Evolutionary conservation across 495 filamentous ascomycete species (phyloP), one percentile per base, ranked within the genome.

Genomic region (Aspergillus saccharolyticus): DNA sequence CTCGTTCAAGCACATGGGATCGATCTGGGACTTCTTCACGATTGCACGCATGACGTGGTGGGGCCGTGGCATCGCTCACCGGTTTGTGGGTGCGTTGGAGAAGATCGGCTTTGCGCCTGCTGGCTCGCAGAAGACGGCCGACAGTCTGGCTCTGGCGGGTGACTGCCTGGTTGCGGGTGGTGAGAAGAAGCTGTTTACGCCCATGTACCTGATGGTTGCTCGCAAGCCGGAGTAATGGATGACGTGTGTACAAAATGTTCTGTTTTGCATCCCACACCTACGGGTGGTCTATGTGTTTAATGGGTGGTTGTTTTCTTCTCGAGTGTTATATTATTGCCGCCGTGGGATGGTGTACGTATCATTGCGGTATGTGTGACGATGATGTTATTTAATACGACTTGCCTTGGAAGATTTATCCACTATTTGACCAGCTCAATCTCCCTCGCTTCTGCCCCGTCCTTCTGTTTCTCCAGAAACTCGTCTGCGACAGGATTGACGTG

Each of bases 151-250:
- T 10, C 56, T 84, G 56, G 94, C 89, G 18, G 94, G 83, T 21
- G 95, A 97, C 70, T 88, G 84, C 59, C 79, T 98, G 53, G 94
- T 96, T 7, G 90, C 87, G 46, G 94, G 94, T 74, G 94, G 85
- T 42, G 86, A 89, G 80, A 83, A 90, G 81, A 89, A 96, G 68
- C 81, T 98, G 17, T 98, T 98, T 78, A 98, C 94, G 0, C 94
- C 94, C 42, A 98, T 98, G 94, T 97, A 97, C 78, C 77, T 98
- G 70, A 97, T 98, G 94, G 85, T 98, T 55, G 94, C 83, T 42
- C 84, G 91, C 75, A 98, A 98, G 79, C 90, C 93, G 46, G 70
- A 76, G 70, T 78, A 76, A 66, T 44, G 15, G 14, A 55, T 45
- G 28, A 58, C 54, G 54, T 33, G 57, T 53, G 53, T 63, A 59